Evolutionary conservation across 2,329 filamentous ascomycete genomes (phyloP).

Genomic region (Harringtonia aguacate): DNA sequence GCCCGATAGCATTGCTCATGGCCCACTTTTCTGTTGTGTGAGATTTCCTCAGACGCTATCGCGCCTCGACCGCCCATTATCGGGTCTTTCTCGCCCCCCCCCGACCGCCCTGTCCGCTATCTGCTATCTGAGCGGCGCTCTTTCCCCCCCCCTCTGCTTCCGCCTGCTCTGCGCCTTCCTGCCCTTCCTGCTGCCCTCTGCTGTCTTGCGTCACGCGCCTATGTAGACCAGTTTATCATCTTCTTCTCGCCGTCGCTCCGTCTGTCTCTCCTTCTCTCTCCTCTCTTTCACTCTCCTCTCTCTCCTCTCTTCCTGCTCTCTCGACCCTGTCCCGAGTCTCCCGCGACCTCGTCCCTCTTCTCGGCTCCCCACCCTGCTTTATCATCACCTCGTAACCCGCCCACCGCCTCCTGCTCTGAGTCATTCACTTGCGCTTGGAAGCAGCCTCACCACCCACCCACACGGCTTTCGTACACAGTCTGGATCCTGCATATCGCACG

Average conservation of each 20-base stretch:
- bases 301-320: not conserved
- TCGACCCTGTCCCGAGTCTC: too few relatives aligned
- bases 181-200: not conserved
- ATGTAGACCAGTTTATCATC: not conserved
- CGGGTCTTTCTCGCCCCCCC: too few relatives aligned
- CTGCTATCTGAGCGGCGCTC: too few relatives aligned
- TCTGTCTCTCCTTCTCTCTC: not conserved
- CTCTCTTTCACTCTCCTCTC: not conserved
- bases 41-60: not conserved
- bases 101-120: too few relatives aligned
- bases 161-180: not conserved
- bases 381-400: not conserved
- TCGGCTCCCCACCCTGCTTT: not conserved
- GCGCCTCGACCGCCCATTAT: too few relatives aligned
- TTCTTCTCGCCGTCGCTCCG: not conserved
- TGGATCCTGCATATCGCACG: not conserved
- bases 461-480: not conserved
- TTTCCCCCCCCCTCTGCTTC: not conserved
- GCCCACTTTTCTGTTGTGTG: not conserved
- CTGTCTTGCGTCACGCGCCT: too few relatives aligned
- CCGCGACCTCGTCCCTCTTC: too few relatives aligned
- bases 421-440: constrained; percentile 12
- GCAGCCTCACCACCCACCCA: not conserved
- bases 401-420: constrained; percentile 5
- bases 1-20: not conserved